phyloP scores from a whole-genome alignment of 2,329 filamentous ascomycete species.

The Nannizziopsis arthrosporioides region DNA sequence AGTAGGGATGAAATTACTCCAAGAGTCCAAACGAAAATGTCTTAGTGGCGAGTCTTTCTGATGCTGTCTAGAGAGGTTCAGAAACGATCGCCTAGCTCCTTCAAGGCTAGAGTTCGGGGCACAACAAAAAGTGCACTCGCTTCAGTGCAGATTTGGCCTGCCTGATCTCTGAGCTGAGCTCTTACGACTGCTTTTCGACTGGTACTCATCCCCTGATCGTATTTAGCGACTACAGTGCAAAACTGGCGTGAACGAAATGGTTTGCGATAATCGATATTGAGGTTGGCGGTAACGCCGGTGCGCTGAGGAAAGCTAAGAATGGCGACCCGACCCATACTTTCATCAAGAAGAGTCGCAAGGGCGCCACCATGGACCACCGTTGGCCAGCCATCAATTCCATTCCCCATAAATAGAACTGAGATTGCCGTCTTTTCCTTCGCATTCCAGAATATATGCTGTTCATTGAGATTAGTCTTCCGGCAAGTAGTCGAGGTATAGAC shows the following conservation, averaged over 20 bases:
- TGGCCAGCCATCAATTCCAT: conserved; percentile 57
- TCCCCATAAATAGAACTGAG: conserved; percentile 56
- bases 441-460: conserved; percentile 54
- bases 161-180: conserved; percentile 27
- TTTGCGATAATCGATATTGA: conserved; percentile 51
- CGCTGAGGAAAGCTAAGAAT: conserved; percentile 38
- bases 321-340: conserved; percentile 55
- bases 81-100: conserved; percentile 31
- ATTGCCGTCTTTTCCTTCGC: conserved; percentile 45
- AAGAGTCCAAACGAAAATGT: background rate
- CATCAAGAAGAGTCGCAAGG: conserved; percentile 57
- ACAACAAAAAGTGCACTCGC: conserved; percentile 49
- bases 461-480: background rate
- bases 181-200: conserved; percentile 30
- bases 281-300: conserved; percentile 46
- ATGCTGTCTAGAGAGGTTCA: conserved; percentile 13
- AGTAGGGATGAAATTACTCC: too few relatives aligned
- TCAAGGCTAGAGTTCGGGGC: conserved; percentile 39
- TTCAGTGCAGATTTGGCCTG: conserved; percentile 48
- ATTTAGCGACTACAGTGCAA: conserved; percentile 47
- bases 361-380: conserved; percentile 59
- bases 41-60: background rate
- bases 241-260: conserved; percentile 50
- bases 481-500: background rate
- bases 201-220: conserved; percentile 30